These are phyloP conservation scores for Neurospora tetraspora DNA, from an alignment of 495 filamentous ascomycete species.

Conservation along the genomic window DNA sequence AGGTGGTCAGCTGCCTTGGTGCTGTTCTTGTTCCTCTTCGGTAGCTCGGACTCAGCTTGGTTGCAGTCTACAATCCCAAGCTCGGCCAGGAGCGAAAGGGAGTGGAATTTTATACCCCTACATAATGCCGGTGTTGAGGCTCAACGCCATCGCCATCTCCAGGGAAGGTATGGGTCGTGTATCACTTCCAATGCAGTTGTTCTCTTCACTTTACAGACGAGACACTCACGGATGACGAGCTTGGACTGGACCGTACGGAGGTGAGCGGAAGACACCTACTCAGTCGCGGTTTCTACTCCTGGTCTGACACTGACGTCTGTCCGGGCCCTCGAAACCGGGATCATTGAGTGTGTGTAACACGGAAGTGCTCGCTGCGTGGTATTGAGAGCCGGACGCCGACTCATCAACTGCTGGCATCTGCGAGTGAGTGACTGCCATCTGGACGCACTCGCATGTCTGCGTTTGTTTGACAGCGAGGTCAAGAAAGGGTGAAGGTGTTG, in stretches of 20 bases:
- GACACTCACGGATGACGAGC: background rate
- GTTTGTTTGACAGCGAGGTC: background rate
- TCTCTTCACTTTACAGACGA: background rate
- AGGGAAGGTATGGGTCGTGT: background rate
- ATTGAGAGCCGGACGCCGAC: background rate
- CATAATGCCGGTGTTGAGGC: background rate
- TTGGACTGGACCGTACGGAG: background rate
- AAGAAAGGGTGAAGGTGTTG: background rate
- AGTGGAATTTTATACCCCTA: background rate
- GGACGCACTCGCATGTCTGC: background rate
- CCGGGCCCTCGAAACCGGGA: background rate
- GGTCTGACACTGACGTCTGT: too few species aligned
- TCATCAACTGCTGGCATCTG: background rate
- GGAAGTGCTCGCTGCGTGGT: background rate
- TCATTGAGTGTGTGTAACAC: background rate
- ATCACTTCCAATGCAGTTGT: rapidly evolving
- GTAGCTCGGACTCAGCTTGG: background rate
- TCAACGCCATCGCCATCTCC: background rate
- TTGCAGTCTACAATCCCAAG: background rate
- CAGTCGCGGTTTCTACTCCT: background rate
- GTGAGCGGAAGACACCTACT: background rate
- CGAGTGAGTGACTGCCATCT: background rate
- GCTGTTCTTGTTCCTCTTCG: background rate
- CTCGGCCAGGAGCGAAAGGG: background rate
- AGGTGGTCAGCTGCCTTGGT: background rate